These are phyloP conservation scores for Haplographium delicatum DNA, from an alignment of 495 filamentous ascomycete genomes.

Conservation along the genomic window DNA sequence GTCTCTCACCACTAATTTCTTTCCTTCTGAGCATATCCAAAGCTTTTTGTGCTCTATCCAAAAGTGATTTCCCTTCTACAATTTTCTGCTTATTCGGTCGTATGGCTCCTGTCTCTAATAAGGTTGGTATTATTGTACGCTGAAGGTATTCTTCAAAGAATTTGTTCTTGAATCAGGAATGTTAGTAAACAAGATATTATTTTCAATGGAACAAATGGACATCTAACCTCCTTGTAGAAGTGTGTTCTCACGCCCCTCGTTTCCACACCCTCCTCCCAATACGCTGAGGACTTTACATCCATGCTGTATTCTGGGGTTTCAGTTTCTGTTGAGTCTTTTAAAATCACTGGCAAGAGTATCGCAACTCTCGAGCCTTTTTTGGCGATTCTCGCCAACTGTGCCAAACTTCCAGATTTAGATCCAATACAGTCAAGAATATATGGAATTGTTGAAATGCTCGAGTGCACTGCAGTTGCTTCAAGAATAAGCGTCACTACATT, in stretches of 20 bases:
- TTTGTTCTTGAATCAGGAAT: slow-evolving; percentile 34
- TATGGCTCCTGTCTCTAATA: slow-evolving; percentile 39
- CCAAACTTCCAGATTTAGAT: slow-evolving; percentile 34
- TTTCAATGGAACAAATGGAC: not conserved
- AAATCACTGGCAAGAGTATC: slow-evolving; percentile 47
- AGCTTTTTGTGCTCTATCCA: slow-evolving; percentile 44
- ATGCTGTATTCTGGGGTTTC: slow-evolving; percentile 38
- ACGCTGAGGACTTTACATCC: slow-evolving; percentile 31
- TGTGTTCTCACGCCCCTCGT: slow-evolving; percentile 44
- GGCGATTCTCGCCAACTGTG: slow-evolving; percentile 38
- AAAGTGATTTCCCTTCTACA: slow-evolving; percentile 40
- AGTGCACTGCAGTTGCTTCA: not conserved
- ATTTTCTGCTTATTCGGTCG: slow-evolving; percentile 42
- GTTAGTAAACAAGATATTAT: not conserved
- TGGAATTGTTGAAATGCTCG: slow-evolving; percentile 27
- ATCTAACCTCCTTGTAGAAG: slow-evolving; percentile 40
- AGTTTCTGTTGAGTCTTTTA: slow-evolving; percentile 35
- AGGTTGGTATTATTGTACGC: slow-evolving; percentile 41
- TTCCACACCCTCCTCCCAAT: slow-evolving; percentile 44
- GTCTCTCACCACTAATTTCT: slow-evolving; percentile 43
- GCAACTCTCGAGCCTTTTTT: slow-evolving; percentile 40
- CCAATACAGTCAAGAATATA: slow-evolving; percentile 52
- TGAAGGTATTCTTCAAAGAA: slow-evolving; percentile 43
- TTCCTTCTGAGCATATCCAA: slow-evolving; percentile 35
- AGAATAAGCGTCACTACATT: slow-evolving; percentile 34